Evolutionary conservation across 371 early-diverging fungal genomes (phyloP).

Genomic region (Apophysomyces elegans): DNA sequence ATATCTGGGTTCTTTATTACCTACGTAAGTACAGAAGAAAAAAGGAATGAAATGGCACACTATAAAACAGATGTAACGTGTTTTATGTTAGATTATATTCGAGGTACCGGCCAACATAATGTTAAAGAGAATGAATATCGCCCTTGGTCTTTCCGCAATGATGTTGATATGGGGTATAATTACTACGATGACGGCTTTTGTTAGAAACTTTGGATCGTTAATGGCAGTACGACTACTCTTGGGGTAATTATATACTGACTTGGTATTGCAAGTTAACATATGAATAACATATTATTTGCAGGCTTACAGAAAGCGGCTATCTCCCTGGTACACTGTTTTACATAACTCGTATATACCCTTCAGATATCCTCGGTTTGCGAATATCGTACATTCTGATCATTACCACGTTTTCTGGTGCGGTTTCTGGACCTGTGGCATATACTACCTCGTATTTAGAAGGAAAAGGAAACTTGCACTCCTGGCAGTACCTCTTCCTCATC

Average conservation of each 20-base stretch:
- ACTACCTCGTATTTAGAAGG: slow-evolving; percentile 32
- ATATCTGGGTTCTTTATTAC: slow-evolving; percentile 42
- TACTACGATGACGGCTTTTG: slow-evolving; percentile 35
- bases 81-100: slow-evolving; percentile 29
- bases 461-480: slow-evolving; percentile 26
- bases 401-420: slow-evolving; percentile 31
- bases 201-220: slow-evolving; percentile 26
- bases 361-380: slow-evolving; percentile 32
- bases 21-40: slow-evolving; percentile 24
- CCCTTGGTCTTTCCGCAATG: slow-evolving; percentile 34
- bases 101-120: slow-evolving; percentile 43
- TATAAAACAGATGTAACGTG: background rate
- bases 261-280: background rate
- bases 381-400: slow-evolving; percentile 30
- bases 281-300: background rate
- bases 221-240: slow-evolving; percentile 27
- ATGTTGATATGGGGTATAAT: slow-evolving; percentile 41
- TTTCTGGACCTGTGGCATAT: slow-evolving; percentile 36
- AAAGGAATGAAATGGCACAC: background rate
- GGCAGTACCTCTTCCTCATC: slow-evolving; percentile 42
- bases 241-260: slow-evolving; percentile 26
- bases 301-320: slow-evolving; percentile 41
- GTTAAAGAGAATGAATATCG: slow-evolving; percentile 28
- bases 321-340: slow-evolving; percentile 37
- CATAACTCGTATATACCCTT: slow-evolving; percentile 33